phyloP scores from a whole-genome alignment of 2,329 filamentous ascomycete genomes.

The Teratosphaeria destructans region DNA sequence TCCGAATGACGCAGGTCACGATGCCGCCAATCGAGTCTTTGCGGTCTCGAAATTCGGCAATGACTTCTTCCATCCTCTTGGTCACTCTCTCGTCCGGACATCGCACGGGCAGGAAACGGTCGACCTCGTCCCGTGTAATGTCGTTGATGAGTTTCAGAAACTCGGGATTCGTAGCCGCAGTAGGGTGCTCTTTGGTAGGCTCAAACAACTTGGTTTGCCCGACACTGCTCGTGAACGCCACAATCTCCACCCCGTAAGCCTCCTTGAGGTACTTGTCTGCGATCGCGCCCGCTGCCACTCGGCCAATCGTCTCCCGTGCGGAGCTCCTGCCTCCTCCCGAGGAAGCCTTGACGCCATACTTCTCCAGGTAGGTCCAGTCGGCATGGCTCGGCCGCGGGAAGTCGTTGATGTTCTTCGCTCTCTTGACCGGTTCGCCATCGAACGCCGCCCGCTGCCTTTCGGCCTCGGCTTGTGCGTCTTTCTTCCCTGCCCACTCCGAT shows the following conservation, averaged over 20 bases:
- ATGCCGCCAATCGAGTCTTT: conserved; percentile 89
- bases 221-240: conserved; percentile 80
- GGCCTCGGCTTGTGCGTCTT: neutral
- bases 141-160: conserved; percentile 65
- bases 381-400: conserved; percentile 89
- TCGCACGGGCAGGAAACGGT: conserved; percentile 73
- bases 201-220: conserved; percentile 70
- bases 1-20: conserved; percentile 85
- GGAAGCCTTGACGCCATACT: conserved; percentile 89
- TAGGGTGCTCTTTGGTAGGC: conserved; percentile 56
- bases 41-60: conserved; percentile 66
- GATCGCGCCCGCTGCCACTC: conserved; percentile 84
- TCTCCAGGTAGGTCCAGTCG: conserved; percentile 94
- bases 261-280: conserved; percentile 83
- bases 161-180: conserved; percentile 61
- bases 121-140: conserved; percentile 66
- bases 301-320: conserved; percentile 85
- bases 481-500: neutral
- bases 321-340: conserved; percentile 82
- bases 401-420: conserved; percentile 62
- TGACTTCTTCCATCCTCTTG: conserved; percentile 64
- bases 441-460: neutral
- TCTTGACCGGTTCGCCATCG: neutral
- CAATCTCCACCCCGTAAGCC: conserved; percentile 78
- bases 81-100: conserved; percentile 62